Base-by-base conservation (phyloP, 805 yeast species). In the Metschnikowia rubicola region DNA sequence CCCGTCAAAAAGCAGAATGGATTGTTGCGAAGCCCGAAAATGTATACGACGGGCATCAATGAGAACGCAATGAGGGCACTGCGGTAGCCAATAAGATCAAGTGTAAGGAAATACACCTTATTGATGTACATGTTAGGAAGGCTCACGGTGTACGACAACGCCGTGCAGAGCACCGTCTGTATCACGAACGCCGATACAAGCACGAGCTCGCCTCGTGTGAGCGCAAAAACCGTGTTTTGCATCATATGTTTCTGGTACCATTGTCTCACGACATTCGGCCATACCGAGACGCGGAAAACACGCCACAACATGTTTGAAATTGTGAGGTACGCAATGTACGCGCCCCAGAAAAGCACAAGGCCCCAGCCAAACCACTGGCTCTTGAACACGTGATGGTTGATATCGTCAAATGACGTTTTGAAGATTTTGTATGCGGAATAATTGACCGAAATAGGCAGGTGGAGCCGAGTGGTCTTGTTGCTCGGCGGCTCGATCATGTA, bases 281-380 rank as follows among this genome's bases (percentile, higher is more conserved):
- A 44, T 31, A 55, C 28, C 10, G 50, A 37, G 12, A 55, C 47
- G 9, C 51, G 44, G 41, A 50, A 53, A 15, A 32, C 13, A 5
- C 36, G 35, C 57, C 54, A 46, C 10, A 44, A 17, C n/a, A 48
- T 10, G 37, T 55, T 48, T n/a, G 48, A 40, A 2, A 51, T 44
- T 4, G 57, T 50, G 19, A 42, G 39, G 15, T 32, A 36, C n/a
- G 55, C 51, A 10, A 55, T 13, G 21, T 35, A 41, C 8, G 50
- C 46, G n/a, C 46, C 58, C 54, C 58, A 55, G 43, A 48, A 51
- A 12, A 51, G 29, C 11, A 55, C 52, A 13, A 55, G 46, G 8
- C 58, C 58, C 58, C 58, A 55, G 10, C 58, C 58, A 19, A 53
- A 47, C 58, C 58, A 55, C 44, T 55, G 58, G 21, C 50, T 39